Evolutionary conservation across 2,329 filamentous ascomycete genomes (phyloP).

Genomic region (Colletotrichum zoysiae): DNA sequence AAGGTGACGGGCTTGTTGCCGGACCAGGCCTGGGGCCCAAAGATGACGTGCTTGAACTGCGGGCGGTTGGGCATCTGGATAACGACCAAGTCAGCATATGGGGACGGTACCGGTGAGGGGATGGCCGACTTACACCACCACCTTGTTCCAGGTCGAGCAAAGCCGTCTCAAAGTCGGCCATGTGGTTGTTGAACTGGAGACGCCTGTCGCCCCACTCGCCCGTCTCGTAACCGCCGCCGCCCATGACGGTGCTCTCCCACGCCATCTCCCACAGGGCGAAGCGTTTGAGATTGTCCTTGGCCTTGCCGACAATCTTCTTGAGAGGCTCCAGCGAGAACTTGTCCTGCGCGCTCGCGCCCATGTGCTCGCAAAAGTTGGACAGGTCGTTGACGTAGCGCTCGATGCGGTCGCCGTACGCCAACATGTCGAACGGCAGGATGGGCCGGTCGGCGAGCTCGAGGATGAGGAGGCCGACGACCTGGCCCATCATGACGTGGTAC

Average conservation of each 20-base stretch:
- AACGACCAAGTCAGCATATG: constrained; percentile 30
- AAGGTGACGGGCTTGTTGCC: constrained; percentile 64
- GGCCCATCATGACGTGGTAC: constrained; percentile 83
- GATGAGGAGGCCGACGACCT: constrained; percentile 85
- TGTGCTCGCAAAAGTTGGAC: constrained; percentile 34
- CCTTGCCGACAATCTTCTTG: constrained; percentile 70
- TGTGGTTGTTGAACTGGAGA: constrained; percentile 81
- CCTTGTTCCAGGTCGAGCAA: constrained; percentile 80
- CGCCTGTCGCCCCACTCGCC: constrained; percentile 75
- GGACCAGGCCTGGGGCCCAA: constrained; percentile 85
- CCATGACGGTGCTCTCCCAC: constrained; percentile 81
- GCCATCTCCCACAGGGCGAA: constrained; percentile 82
- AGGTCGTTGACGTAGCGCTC: constrained; percentile 75
- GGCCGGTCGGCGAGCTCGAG: constrained; percentile 87
- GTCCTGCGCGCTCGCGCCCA: constrained; percentile 69
- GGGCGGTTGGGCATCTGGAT: constrained; percentile 82
- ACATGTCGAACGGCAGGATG: constrained; percentile 85
- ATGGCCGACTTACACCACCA: constrained; percentile 72
- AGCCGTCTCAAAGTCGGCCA: constrained; percentile 85
- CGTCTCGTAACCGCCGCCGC: constrained; percentile 81
- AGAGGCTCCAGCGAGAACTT: constrained; percentile 67
- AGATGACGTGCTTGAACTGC: constrained; percentile 94
- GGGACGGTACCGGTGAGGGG: constrained; percentile 13
- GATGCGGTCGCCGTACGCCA: constrained; percentile 77
- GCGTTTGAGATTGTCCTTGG: constrained; percentile 69